Evolutionary conservation across 441 rosid species (phyloP), one percentile per base, ranked within the genome.

Genomic region (Erodium texanum): DNA sequence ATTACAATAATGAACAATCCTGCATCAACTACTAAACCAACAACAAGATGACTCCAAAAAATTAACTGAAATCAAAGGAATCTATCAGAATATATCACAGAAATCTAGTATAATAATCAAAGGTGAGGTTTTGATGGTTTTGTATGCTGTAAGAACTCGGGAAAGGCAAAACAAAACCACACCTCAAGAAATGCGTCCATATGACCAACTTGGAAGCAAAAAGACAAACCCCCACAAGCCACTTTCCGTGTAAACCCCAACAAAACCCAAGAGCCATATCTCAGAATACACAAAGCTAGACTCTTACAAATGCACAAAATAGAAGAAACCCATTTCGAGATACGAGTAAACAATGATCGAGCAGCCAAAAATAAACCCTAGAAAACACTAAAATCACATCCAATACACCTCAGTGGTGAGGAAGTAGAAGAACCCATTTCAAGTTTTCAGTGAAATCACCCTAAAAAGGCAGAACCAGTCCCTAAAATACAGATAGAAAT

Each of bases 221-320:
- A 78, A 64, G 79, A 77, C 82, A 78, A 74, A 58, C 67, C 71
- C 74, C 87, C 84, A 74, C 66, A 79, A 76, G 83, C 82, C 79
- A 76, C 83, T 80, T 84, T 74, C 83, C 84, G 73, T 82, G 86
- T 75, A 75, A 78, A 82, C 66, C 79, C 71, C 78, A 73, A 65
- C 80, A 71, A 56, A 76, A 78, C 71, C 81, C 78, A 74, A 79
- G 66, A 73, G 70, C 75, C 48, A 48, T 67, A 59, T 64, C 52
- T 62, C 66, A 75, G 0, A 66, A 74, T 73, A 72, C 65, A 70
- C 74, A 71, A 75, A 18, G 59, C 62, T 64, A 68, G 62, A 62
- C 50, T 34, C 68, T 69, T 52, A 45, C 52, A 62, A 54, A 48
- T 63, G 59, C 22, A 58, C 64, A 68, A 70, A 71, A 56, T 43